These are phyloP conservation scores for Xylaria cubensis DNA, from an alignment of 495 filamentous ascomycete species.

Conservation along the genomic window DNA sequence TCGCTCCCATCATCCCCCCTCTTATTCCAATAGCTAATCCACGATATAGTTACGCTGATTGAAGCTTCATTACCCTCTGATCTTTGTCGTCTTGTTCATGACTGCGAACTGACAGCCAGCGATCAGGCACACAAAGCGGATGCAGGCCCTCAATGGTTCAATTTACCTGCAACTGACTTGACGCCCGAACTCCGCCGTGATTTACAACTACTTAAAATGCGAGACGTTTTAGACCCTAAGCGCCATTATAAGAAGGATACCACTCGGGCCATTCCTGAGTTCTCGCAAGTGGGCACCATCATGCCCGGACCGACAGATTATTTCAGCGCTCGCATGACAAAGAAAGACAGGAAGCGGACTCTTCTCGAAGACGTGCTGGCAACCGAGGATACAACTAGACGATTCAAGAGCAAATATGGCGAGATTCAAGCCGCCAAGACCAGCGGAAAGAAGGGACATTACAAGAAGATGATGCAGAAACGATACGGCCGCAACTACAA, in stretches of 20 bases:
- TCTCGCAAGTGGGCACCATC: conserved; percentile 86
- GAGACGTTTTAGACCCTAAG: conserved; percentile 86
- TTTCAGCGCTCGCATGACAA: conserved; percentile 75
- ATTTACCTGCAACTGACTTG: conserved; percentile 81
- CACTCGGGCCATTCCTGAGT: conserved; percentile 73
- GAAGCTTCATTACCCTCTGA: conserved; percentile 34
- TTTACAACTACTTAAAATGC: conserved; percentile 85
- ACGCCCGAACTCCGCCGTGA: conserved; percentile 88
- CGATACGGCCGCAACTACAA: conserved; percentile 39
- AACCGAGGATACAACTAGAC: conserved; percentile 52
- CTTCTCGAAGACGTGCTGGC: conserved; percentile 89
- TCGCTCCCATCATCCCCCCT: not conserved
- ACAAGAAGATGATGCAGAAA: conserved; percentile 43
- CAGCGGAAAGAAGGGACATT: conserved; percentile 42
- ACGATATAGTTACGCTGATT: conserved; percentile 99
- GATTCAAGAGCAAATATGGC: conserved; percentile 45
- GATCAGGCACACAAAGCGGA: conserved; percentile 51
- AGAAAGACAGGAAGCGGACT: conserved; percentile 86
- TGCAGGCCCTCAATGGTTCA: conserved; percentile 72
- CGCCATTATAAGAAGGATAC: conserved; percentile 85
- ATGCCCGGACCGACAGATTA: conserved; percentile 90
- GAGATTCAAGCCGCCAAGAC: conserved; percentile 40
- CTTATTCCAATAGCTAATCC: conserved; percentile 30
- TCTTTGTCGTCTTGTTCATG: conserved; percentile 21
- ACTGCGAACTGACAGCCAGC: conserved; percentile 29